Evolutionary conservation across 1,139 yeast species (phyloP).

Genomic region (Protomyces arabidopsidicola): DNA sequence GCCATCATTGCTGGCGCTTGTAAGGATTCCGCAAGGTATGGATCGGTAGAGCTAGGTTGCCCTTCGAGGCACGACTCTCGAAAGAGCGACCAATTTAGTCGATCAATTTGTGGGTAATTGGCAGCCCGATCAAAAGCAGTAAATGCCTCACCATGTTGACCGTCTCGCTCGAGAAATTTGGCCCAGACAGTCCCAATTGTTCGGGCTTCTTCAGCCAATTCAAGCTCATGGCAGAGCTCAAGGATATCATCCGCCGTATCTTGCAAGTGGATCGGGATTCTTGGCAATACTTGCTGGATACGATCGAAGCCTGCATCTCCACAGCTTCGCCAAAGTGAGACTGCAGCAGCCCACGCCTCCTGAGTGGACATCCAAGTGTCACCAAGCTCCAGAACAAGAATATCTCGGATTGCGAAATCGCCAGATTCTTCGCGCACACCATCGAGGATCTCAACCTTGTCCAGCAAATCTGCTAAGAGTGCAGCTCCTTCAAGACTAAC

Average conservation of each 20-base stretch:
- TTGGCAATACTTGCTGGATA: conserved; percentile 11
- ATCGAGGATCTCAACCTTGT: conserved; percentile 51
- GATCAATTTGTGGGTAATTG: conserved; percentile 8
- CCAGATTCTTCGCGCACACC: conserved; percentile 35
- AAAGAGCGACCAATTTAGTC: conserved; percentile 25
- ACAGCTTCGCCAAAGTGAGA: conserved; percentile 25
- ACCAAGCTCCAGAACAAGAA: conserved; percentile 24
- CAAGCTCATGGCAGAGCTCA: conserved; percentile 21
- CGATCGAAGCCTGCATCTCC: conserved; percentile 26
- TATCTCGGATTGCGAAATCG: conserved; percentile 5
- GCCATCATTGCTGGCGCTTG: conserved; percentile 4
- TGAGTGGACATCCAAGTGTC: conserved; percentile 3
- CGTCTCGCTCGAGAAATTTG: conserved; percentile 1
- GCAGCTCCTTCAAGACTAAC: conserved; percentile 66
- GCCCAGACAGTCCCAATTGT: conserved; percentile 27
- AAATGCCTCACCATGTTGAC: conserved; percentile 18
- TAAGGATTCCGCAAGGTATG: conserved; percentile 5
- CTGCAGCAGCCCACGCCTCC: conserved; percentile 22
- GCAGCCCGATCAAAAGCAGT: conserved; percentile 21
- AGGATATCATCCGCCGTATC: conserved; percentile 9
- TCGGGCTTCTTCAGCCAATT: conserved; percentile 17
- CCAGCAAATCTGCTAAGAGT: conserved; percentile 52
- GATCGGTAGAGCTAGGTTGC: conserved; percentile 1
- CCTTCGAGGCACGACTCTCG: conserved; percentile 3
- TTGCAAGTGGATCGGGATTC: conserved; percentile 6